Base-by-base conservation (phyloP, 352 stramenopile species). In the Pythium coloratum region DNA sequence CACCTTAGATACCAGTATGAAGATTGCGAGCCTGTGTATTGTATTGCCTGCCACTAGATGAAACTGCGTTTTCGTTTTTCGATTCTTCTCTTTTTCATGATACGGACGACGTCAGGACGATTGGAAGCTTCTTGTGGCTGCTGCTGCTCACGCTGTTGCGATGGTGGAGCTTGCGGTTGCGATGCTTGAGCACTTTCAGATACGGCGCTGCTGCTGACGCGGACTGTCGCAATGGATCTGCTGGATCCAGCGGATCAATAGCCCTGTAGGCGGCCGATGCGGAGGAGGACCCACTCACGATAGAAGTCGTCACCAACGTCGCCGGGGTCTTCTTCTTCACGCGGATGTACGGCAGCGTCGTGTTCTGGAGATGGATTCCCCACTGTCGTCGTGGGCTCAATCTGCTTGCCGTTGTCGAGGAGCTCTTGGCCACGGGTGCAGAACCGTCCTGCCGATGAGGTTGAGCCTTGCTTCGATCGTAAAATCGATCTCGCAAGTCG, bases 121-220 rank as follows among this genome's bases (percentile, higher is more conserved):
- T 49, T 44, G 50, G 58, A 5, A 67, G 54, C 44, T 73, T 34
- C 40, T 62, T 42, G 61, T 64, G 44, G 51, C 49, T 67, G 24
- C 33, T 64, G 47, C 59, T 62, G 33, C n/a, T 69, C 7, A 33
- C 42, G 34, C 44, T 69, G 16, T 24, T 65, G 28, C 47, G 59
- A 44, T 72, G 66, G 18, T 68, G 59, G 2, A 67, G 55, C 55
- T 72, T 76, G 20, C 67, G 77, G 46, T 53, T 53, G 33, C 86
- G 77, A 55, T 85, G 82, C 75, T 92, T 94, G 66, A 91, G 83
- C 57, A 89, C 81, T 69, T 87, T 87, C 12, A 92, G 71, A 49
- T 94, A 94, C 57, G 83, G 80, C 12, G 81, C 80, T 50, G 81
- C 71, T 20, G 76, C 26, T 0, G 69, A 67, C 30, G 66, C 64